Base-by-base conservation (phyloP, 169 alveolate species). In the Theileria orientalis region DNA sequence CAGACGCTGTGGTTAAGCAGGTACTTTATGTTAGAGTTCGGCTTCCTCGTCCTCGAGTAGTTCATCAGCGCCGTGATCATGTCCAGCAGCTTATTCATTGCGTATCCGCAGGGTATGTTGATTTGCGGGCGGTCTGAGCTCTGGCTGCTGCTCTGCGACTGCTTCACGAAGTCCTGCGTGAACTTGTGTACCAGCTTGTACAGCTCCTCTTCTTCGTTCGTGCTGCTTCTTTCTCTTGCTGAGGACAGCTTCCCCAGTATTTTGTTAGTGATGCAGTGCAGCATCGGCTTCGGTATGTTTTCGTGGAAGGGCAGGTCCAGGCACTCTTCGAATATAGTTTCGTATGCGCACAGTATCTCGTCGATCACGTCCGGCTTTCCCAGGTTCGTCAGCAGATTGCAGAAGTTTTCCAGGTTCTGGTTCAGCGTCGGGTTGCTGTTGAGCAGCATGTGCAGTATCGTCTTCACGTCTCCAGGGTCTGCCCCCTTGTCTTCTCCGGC, bases 291-390 rank as follows among this genome's bases (percentile, higher is more conserved):
- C 2, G 85, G 89, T 59, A 74, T 23, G 21, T 35, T 64, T 49
- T 72, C 89, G 59, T 82, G 67, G 74, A 82, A 72, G 13, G 89
- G 89, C 21, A 82, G 69, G 35, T 82, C 89, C 21, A 82, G 68
- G 56, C 84, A 73, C 57, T 82, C 89, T 51, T 82, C 89, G 54
- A 82, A 74, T 25, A 73, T 59, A 16, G 89, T 82, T 41, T 82
- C 89, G 8, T 74, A 35, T 41, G 84, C 80, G n/a, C 68, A 82
- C 52, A 72, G 67, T 0, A 82, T 29, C 35, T 82, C 89, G 52
- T 82, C 89, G 0, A 82, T 46, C 37, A 64, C 54, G 54, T 74
- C 84, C 19, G 89, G 89, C 29, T 67, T 62, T 1, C 89, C 89
- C 66, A 82, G 13, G 19, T 74, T 73, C 27, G 83, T 67, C 49